Percentiles rank a stretch among this genome's conserved stretches.
Conservation (phyloP, 208 protist species). For the Crithidia thermophila region DNA sequence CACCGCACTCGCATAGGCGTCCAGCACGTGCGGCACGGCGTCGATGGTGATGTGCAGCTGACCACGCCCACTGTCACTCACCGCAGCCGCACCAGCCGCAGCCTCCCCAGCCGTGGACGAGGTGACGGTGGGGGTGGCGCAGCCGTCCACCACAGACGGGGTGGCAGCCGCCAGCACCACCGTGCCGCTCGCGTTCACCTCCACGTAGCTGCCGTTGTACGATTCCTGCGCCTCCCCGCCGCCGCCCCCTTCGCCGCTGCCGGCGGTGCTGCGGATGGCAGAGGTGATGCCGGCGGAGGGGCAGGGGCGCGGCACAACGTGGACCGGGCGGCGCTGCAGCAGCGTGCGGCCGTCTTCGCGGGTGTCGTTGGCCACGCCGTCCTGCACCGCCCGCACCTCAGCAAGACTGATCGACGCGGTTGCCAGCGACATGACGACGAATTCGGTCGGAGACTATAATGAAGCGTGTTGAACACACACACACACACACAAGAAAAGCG, state of each 20-base stretch:
- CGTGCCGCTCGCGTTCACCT: constrained; percentile 58
- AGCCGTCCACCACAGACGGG: constrained; percentile 65
- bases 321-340: constrained; percentile 72
- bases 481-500: neutral
- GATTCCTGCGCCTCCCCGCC: constrained; percentile 25
- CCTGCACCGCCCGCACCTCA: constrained; percentile 74
- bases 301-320: constrained; percentile 23
- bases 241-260: neutral
- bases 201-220: constrained; percentile 68
- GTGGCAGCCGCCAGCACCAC: constrained; percentile 64
- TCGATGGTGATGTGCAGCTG: constrained; percentile 76
- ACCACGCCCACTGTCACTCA: constrained; percentile 14
- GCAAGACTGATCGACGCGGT: constrained; percentile 55
- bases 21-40: constrained; percentile 62
- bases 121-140: neutral
- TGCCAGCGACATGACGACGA: constrained; percentile 25
- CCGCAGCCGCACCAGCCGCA: neutral
- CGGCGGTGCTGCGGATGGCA: neutral
- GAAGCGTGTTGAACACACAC: too few species aligned
- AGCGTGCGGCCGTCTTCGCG: constrained; percentile 80
- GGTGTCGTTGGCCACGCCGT: constrained; percentile 65
- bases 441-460: too few species aligned
- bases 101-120: constrained; percentile 19
- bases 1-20: constrained; percentile 60
- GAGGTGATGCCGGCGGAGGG: constrained; percentile 12